Percentiles rank a stretch among this genome's conserved stretches.
phyloP scores from a whole-genome alignment of 371 early-diverging fungal species.

The Amoeboaphelidium occidentale region DNA sequence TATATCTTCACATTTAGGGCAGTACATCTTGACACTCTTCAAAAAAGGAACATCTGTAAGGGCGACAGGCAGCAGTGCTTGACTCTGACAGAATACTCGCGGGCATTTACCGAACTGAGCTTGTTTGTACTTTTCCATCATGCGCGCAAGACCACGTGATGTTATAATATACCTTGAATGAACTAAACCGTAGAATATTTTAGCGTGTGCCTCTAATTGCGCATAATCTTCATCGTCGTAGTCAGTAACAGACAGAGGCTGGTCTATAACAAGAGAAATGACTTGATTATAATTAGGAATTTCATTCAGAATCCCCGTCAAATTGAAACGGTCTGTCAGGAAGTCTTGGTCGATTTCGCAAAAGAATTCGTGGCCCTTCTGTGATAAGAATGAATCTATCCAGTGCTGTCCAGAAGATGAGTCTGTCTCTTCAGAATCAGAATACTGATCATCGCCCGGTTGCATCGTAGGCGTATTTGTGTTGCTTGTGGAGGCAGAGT shows the following conservation, averaged over 20 bases:
- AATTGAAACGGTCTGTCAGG: constrained; percentile 77
- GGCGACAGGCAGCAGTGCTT: constrained; percentile 56
- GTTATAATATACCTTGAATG: constrained; percentile 36
- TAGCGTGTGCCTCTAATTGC: not conserved
- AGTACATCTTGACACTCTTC: constrained; percentile 61
- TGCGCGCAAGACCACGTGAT: constrained; percentile 23
- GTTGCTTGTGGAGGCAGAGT: no score
- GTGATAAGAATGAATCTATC: no score
- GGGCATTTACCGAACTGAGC: constrained; percentile 90
- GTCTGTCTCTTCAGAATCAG: no score
- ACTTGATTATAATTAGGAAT: constrained; percentile 56
- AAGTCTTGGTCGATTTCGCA: constrained; percentile 63
- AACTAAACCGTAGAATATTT: constrained; percentile 25
- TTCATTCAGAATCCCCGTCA: constrained; percentile 52
- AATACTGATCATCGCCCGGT: no score
- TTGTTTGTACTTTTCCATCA: constrained; percentile 47
- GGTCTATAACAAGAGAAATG: no score
- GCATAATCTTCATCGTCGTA: not conserved
- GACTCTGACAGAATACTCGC: constrained; percentile 60
- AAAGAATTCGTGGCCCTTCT: constrained; percentile 58
- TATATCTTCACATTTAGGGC: constrained; percentile 59
- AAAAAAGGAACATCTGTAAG: constrained; percentile 54
- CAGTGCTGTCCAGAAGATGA: no score
- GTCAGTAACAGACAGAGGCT: constrained; percentile 4
- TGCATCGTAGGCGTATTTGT: no score